These are phyloP conservation scores for Ophioceras dolichostomum DNA, from an alignment of 2,329 filamentous ascomycete genomes.

Conservation along the genomic window DNA sequence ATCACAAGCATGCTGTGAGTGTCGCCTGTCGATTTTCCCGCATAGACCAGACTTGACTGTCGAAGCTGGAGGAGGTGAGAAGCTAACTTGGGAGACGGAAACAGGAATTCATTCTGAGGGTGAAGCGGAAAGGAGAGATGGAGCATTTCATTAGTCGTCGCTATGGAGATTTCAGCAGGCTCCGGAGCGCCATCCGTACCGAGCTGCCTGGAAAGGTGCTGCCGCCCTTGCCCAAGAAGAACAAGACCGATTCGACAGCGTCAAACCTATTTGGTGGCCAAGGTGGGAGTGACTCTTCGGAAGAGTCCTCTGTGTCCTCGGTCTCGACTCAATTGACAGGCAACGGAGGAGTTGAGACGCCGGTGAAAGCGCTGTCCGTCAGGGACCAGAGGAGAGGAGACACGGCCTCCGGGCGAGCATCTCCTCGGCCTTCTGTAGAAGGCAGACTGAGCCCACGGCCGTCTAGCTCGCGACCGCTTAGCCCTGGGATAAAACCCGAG, in stretches of 20 bases:
- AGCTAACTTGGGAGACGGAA: too few relatives aligned
- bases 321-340: constrained; percentile 54
- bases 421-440: constrained; percentile 33
- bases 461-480: too few relatives aligned
- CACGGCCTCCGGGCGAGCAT: constrained; percentile 23
- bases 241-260: constrained; percentile 64
- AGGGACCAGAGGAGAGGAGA: constrained; percentile 24
- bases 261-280: constrained; percentile 40
- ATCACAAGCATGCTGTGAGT: constrained; percentile 82
- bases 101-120: constrained; percentile 79
- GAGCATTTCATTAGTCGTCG: constrained; percentile 73
- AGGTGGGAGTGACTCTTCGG: constrained; percentile 54
- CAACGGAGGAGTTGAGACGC: constrained; percentile 15
- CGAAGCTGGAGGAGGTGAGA: too few relatives aligned
- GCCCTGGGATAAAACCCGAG: neutral
- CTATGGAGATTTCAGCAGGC: constrained; percentile 75
- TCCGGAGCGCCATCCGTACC: constrained; percentile 67
- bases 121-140: constrained; percentile 63
- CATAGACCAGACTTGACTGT: too few relatives aligned
- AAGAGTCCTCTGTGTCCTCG: constrained; percentile 71
- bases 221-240: constrained; percentile 80
- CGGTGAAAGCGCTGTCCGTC: constrained; percentile 28
- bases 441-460: neutral
- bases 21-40: too few relatives aligned
- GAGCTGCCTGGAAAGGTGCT: constrained; percentile 88